Evolutionary conservation across 345 rosid genomes (phyloP).

Genomic region (Heritiera fomes): DNA sequence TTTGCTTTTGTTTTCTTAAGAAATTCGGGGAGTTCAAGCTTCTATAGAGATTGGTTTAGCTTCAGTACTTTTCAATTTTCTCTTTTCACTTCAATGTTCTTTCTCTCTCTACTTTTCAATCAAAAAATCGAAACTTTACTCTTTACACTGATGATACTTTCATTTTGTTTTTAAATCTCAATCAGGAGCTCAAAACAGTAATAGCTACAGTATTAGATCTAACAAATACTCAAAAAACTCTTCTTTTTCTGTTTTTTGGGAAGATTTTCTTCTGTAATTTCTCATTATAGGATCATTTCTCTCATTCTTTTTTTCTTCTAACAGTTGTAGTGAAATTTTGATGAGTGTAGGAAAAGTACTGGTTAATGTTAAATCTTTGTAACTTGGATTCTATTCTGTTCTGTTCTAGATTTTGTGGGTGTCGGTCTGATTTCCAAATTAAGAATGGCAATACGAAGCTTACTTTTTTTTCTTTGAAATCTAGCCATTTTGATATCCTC

Average conservation of each 20-base stretch:
- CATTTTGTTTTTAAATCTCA: background rate
- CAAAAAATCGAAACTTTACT: slow-evolving; percentile 14
- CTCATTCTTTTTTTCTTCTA: background rate
- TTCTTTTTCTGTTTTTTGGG: background rate
- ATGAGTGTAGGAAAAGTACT: background rate
- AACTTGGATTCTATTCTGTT: slow-evolving; percentile 21
- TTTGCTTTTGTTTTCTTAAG: background rate
- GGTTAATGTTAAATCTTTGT: background rate
- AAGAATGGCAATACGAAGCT: background rate
- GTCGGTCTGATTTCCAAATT: slow-evolving; percentile 7
- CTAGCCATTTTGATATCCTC: background rate
- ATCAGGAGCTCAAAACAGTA: background rate
- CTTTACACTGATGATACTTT: background rate
- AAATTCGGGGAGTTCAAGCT: background rate
- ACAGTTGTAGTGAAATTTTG: background rate
- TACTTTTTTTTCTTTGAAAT: background rate
- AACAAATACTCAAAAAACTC: slow-evolving; percentile 2
- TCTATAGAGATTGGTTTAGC: background rate
- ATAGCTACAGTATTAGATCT: slow-evolving; percentile 8
- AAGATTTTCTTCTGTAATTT: background rate
- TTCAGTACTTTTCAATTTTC: background rate
- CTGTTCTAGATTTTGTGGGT: background rate
- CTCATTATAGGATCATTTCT: background rate
- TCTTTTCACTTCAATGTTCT: background rate
- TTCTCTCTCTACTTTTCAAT: background rate